These are phyloP conservation scores for Larix kaempferi DNA, from an alignment of 75 land plant genomes.

Conservation along the genomic window DNA sequence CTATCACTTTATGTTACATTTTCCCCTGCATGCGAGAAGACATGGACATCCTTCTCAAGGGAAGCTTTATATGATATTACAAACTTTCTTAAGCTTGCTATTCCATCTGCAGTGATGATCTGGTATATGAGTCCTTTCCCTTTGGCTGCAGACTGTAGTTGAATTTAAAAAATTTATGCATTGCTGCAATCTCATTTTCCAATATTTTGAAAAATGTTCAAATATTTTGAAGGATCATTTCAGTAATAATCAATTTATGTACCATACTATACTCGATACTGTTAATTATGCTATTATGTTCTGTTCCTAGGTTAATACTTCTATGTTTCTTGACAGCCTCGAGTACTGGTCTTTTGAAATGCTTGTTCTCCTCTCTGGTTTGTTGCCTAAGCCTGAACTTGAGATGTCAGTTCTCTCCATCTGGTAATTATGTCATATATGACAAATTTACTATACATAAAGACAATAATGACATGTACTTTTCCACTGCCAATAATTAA, in stretches of 20 bases:
- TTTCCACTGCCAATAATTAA: not conserved
- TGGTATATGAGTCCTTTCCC: slow-evolving; percentile 39
- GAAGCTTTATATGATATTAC: slow-evolving; percentile 57
- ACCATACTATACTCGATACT: no score
- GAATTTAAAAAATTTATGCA: not conserved
- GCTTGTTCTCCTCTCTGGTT: slow-evolving; percentile 63
- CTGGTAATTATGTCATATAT: slow-evolving; percentile 20
- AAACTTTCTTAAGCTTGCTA: slow-evolving; percentile 53
- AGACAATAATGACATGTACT: not conserved
- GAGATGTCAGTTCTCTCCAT: slow-evolving; percentile 66
- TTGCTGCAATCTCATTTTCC: not conserved
- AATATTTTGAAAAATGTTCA: not conserved
- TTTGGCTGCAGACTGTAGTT: not conserved
- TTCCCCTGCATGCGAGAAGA: slow-evolving; percentile 51
- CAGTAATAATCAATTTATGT: no score
- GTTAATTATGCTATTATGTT: no score
- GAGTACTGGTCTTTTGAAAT: slow-evolving; percentile 72
- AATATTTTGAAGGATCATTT: no score
- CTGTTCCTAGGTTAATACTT: no score
- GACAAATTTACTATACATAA: slow-evolving; percentile 27
- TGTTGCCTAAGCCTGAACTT: slow-evolving; percentile 71
- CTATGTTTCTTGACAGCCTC: slow-evolving; percentile 37
- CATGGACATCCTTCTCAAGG: slow-evolving; percentile 61
- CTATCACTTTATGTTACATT: slow-evolving; percentile 44
- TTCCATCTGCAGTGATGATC: slow-evolving; percentile 76